Percentiles rank a stretch among this genome's conserved stretches.
Conservation (phyloP, 2,329 filamentous ascomycete species). For the Fusarium newnesense region DNA sequence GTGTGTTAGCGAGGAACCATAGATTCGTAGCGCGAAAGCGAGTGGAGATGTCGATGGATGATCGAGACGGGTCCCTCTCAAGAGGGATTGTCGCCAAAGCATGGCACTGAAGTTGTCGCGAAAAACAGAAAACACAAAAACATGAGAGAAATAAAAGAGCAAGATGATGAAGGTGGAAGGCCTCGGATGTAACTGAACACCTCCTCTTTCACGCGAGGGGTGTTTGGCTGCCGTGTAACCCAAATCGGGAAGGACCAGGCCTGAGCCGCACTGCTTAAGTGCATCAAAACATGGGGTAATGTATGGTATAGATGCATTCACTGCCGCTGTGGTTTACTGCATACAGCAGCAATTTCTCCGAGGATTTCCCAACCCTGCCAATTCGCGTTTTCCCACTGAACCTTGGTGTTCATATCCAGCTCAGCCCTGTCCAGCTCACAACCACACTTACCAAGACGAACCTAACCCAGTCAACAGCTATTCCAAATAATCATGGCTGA, state of each 20-base stretch:
- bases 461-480: background rate
- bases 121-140: background rate
- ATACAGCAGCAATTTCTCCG: slow-evolving; percentile 28
- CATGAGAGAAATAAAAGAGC: background rate
- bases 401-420: slow-evolving; percentile 27
- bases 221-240: slow-evolving; percentile 40
- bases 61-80: slow-evolving; percentile 39
- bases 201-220: slow-evolving; percentile 33
- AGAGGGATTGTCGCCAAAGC: slow-evolving; percentile 44
- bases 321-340: background rate
- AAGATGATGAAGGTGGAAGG: slow-evolving; percentile 10
- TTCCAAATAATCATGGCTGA: slow-evolving; percentile 77
- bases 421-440: slow-evolving; percentile 5
- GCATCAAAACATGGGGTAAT: slow-evolving; percentile 31
- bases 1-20: slow-evolving; percentile 37
- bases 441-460: slow-evolving; percentile 8
- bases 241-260: slow-evolving; percentile 26
- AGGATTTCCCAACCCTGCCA: slow-evolving; percentile 40
- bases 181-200: slow-evolving; percentile 20
- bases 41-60: slow-evolving; percentile 35
- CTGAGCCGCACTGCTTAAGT: slow-evolving; percentile 20
- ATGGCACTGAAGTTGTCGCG: slow-evolving; percentile 38
- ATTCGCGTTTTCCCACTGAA: slow-evolving; percentile 37
- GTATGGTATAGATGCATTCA: slow-evolving; percentile 14
- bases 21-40: slow-evolving; percentile 34